Percentiles rank a stretch among this genome's conserved stretches.
Conservation (phyloP, 1,284 basidiomycete species). For the Cryptococcus sp. region DNA sequence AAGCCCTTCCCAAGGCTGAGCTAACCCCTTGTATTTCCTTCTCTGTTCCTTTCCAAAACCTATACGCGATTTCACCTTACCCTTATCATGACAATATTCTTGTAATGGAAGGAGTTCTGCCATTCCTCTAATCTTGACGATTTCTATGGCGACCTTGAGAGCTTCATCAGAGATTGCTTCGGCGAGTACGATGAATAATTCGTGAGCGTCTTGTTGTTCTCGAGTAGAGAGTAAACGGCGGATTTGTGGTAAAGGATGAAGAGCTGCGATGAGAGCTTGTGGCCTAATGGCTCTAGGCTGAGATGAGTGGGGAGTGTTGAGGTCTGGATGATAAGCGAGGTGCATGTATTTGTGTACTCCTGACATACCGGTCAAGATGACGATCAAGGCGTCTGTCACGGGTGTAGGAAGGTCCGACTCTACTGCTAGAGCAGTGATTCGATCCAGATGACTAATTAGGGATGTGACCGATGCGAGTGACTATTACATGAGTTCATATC, state of each 20-base stretch:
- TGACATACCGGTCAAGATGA: conserved; percentile 60
- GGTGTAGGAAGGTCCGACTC: conserved; percentile 72
- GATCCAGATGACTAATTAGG: conserved; percentile 66
- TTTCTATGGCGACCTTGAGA: conserved; percentile 40
- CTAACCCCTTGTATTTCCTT: conserved; percentile 27
- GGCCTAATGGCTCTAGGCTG: conserved; percentile 60
- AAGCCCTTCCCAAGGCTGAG: conserved; percentile 46
- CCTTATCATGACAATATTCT: conserved; percentile 13
- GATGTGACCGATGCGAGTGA: conserved; percentile 76
- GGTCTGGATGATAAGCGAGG: conserved; percentile 49
- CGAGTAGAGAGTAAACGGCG: conserved; percentile 71
- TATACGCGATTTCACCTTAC: not conserved
- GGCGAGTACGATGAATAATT: conserved; percentile 84
- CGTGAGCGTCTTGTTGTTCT: conserved; percentile 92
- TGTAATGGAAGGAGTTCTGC: conserved; percentile 30
- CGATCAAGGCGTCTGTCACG: conserved; percentile 69
- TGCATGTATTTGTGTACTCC: not conserved
- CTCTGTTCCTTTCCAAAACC: conserved; percentile 8
- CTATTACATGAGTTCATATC: conserved; percentile 45
- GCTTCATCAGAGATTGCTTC: conserved; percentile 80
- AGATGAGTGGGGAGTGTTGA: conserved; percentile 65
- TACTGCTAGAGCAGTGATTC: conserved; percentile 67
- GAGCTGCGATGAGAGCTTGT: conserved; percentile 62
- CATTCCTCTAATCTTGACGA: conserved; percentile 22
- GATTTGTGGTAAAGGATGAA: conserved; percentile 57